Evolutionary conservation across 2,329 filamentous ascomycete genomes (phyloP), one percentile per base, ranked within the genome.

Genomic region (Pseudogymnoascus sp.): DNA sequence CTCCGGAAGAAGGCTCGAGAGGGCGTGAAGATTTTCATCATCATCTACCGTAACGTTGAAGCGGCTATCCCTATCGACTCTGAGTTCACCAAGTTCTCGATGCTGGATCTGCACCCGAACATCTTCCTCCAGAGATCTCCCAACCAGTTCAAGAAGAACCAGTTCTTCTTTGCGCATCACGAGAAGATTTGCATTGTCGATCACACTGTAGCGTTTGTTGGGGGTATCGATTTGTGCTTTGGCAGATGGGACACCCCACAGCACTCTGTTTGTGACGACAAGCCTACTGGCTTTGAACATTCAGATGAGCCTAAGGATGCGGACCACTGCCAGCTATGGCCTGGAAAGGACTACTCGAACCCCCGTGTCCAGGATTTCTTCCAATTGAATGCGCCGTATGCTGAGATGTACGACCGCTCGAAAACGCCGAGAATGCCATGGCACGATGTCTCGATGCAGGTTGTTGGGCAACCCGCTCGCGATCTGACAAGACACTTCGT

Each of bases 151-250:
- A 90, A 96, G 71, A 96, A 99, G 77, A 97, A 97, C 70, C 96
- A 96, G 52, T 99, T 99, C 78, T 99, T 99, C 80, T 99, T 95
- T 81, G 94, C 94, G 1, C 94, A 99, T 72, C 94, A 99, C 75
- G 94, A 99, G 74, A 99, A 99, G 76, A 83, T 99, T n/a, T 93
- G 92, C 71, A 86, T 99, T 41, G 90, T 99, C 16, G 94, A 99
- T 72, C 94, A 97, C 71, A 94, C 93, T 61, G 86, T 97, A 59
- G 94, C 93, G 10, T 97, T 99, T 73, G 87, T 96, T 59, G 94
- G 94, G 64, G 94, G 94, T 37, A 91, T 99, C 65, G 94, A 99
- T 78, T 80, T 99, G 21, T 99, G 94, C 76, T 97, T 97, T 74
- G 94, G 94, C 55, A 85, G 94, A 69, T 99, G 94, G 94, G 94